Evolutionary conservation across 257 asterid species (phyloP).

Genomic region (Pogostemon cablin): DNA sequence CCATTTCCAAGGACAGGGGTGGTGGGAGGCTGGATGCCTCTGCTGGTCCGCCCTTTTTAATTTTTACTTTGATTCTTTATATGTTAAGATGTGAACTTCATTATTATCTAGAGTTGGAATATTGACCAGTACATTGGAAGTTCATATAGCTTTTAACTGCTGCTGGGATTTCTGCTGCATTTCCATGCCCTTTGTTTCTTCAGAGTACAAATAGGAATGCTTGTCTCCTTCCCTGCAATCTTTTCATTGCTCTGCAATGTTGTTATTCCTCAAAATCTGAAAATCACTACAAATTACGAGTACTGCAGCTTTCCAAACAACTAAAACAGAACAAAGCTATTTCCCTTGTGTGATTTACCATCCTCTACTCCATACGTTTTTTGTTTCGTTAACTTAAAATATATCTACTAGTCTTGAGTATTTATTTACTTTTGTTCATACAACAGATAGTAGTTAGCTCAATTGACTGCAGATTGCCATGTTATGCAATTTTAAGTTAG

Average conservation of each 20-base stretch:
- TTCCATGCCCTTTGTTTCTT: not conserved
- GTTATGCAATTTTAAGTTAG: not conserved
- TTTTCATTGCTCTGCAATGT: not conserved
- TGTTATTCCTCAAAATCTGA: not conserved
- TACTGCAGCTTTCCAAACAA: not conserved
- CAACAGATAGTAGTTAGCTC: not conserved
- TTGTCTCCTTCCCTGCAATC: not conserved
- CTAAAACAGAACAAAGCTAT: constrained; percentile 10
- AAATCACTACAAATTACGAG: not conserved
- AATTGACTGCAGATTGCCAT: not conserved
- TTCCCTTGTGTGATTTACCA: not conserved
- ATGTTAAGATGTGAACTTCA: not conserved
- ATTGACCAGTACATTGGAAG: not conserved
- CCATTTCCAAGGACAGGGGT: too few relatives aligned
- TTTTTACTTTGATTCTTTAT: too few relatives aligned
- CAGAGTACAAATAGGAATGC: not conserved
- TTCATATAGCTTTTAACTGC: not conserved
- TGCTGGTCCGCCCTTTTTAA: too few relatives aligned
- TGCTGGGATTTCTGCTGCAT: not conserved
- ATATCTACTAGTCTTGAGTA: not conserved
- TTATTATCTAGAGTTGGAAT: constrained; percentile 3
- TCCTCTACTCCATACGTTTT: not conserved
- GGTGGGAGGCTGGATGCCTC: too few relatives aligned
- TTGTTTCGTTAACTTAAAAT: constrained; percentile 20
- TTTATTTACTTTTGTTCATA: not conserved